Evolutionary conservation across 257 asterid genomes (phyloP), one percentile per base, ranked within the genome.

Genomic region (Knoxia roxburghii): DNA sequence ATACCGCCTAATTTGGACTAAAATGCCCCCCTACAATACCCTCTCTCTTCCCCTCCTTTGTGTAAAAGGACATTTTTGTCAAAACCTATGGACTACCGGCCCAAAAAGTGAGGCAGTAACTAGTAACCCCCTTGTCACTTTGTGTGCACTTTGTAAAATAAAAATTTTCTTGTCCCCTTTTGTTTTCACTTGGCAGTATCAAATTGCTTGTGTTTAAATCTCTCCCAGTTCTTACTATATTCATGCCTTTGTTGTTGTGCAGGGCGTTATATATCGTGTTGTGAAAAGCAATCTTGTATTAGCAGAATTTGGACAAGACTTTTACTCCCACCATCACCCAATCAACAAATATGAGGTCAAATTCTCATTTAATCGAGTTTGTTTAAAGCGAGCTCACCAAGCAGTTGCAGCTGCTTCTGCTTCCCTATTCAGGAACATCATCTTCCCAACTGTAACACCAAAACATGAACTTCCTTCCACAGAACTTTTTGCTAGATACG

Each of bases 321-420:
- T 76, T 63, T 48, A 29, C 50, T 39, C 17, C 20, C 54, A 39
- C 40, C 70, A 76, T 66, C 48, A 40, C 26, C 65, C 57, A 20
- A 59, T 26, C n/a, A 29, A 58, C 14, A 35, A 35, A 70, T 75
- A 75, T 41, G 61, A 65, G 32, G 76, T 76, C 57, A 66, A 56
- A 15, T 71, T 76, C 60, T 66, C 80, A 60, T 70, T 71, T 39
- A 59, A 71, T n/a, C 55, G 80, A 60, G 70, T 75, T 52, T 65
- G 80, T 70, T 71, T 75, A 4, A 60, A 64, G 61, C 62, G 72
- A 6, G 79, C 65, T 27, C 79, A 75, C 68, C 69, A 70, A 30
- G 69, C 79, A 41, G 32, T 75, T 40, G 27, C 43, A 48, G 26
- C 58, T 30, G 75, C 62, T 29, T 54, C 75, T 7, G 65, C 60